Conservation (phyloP, 345 rosid species). For the Acer negundo region DNA sequence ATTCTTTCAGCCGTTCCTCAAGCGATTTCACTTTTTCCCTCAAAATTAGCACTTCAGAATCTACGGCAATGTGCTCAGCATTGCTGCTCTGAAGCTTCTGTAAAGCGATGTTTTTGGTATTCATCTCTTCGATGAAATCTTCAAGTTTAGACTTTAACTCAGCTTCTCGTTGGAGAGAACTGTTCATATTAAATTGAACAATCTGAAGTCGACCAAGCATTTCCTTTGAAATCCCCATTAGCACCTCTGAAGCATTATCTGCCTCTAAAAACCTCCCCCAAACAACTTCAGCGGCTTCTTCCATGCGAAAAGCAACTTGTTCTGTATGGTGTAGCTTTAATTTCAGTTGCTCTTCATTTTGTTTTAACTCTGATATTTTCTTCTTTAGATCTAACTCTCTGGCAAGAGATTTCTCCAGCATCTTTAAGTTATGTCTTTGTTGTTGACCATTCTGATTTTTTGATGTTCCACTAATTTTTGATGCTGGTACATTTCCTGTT, state of each 20-base stretch:
- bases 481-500: slow-evolving; percentile 40
- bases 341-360: slow-evolving; percentile 77
- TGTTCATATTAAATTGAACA: slow-evolving; percentile 65
- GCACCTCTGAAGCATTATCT: slow-evolving; percentile 81
- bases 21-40: slow-evolving; percentile 54
- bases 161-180: slow-evolving; percentile 62
- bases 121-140: slow-evolving; percentile 41
- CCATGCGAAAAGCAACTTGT: slow-evolving; percentile 85
- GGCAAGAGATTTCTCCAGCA: slow-evolving; percentile 77
- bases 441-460: slow-evolving; percentile 51
- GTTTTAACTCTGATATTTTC: slow-evolving; percentile 53
- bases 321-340: slow-evolving; percentile 75
- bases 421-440: slow-evolving; percentile 60
- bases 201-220: slow-evolving; percentile 63
- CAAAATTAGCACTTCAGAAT: slow-evolving; percentile 54
- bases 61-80: slow-evolving; percentile 38
- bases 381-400: slow-evolving; percentile 82
- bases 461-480: slow-evolving; percentile 37
- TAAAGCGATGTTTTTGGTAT: slow-evolving; percentile 48
- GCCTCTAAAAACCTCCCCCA: slow-evolving; percentile 97
- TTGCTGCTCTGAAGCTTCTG: slow-evolving; percentile 51
- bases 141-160: slow-evolving; percentile 56
- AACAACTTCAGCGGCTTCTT: slow-evolving; percentile 92
- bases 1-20: slow-evolving; percentile 56
- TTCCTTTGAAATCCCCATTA: slow-evolving; percentile 84